phyloP scores from a whole-genome alignment of 208 protist species.

The Leishmania major region DNA sequence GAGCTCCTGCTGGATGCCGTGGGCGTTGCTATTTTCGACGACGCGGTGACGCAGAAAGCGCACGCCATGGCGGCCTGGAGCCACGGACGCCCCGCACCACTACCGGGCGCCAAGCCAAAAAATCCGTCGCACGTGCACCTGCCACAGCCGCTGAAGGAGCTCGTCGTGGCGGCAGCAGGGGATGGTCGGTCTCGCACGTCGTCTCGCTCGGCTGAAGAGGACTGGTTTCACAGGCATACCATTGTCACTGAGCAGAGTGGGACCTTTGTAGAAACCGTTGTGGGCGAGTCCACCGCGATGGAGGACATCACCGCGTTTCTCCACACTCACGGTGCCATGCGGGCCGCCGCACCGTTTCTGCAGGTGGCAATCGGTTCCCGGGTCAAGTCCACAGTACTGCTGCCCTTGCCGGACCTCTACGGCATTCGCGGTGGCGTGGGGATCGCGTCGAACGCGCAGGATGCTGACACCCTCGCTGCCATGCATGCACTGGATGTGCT shows the following conservation, averaged over 20 bases:
- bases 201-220: conserved; percentile 64
- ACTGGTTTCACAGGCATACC: conserved; percentile 62
- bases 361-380: conserved; percentile 45
- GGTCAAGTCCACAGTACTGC: conserved; percentile 75
- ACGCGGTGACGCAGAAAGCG: conserved; percentile 57
- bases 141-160: conserved; percentile 67
- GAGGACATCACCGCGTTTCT: conserved; percentile 58
- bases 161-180: conserved; percentile 11
- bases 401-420: conserved; percentile 66
- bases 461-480: conserved; percentile 69
- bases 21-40: conserved; percentile 58
- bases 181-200: conserved; percentile 35
- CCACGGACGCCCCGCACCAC: conserved; percentile 74
- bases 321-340: conserved; percentile 23
- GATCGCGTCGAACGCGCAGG: conserved; percentile 47
- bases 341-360: conserved; percentile 60
- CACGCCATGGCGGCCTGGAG: conserved; percentile 81
- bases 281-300: conserved; percentile 48
- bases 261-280: conserved; percentile 64
- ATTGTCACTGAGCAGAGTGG: conserved; percentile 52
- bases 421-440: conserved; percentile 87
- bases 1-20: conserved; percentile 85
- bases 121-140: conserved; percentile 54
- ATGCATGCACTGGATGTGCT: conserved; percentile 89
- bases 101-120: conserved; percentile 44